Base-by-base conservation (phyloP, 2,329 filamentous ascomycete genomes). In the Penicillium griseofulvum region DNA sequence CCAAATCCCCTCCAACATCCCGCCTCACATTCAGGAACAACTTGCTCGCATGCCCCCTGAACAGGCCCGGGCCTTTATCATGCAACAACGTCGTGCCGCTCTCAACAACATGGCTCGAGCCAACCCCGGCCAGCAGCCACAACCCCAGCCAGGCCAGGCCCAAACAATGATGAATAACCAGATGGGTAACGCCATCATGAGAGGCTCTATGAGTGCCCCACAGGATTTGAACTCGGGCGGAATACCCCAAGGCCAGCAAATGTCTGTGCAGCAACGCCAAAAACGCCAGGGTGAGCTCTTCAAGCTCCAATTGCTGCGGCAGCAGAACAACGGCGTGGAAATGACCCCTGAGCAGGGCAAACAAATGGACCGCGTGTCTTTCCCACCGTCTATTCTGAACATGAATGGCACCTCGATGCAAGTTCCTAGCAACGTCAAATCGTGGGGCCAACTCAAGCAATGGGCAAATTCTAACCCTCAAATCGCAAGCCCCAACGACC, bases 391-490 rank as follows among this genome's bases (percentile, higher is more conserved):
- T 11, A 68, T 73, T n/a, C 59, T 74, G 12, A 68, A 65, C 17
- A 48, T 61, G 31, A 58, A 55, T 50, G 66, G 66, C 34, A 71
- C 67, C 31, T 60, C 63, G n/a, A 65, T 70, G 26, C 67, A 72
- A 17, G 64, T 83, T 10, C 82, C 83, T 6, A 77, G 76, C 28
- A 69, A 79, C 12, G 72, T 85, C 24, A 80, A 77, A 60, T 79
- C 77, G 2, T 86, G 83, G 83, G 78, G 77, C 9, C 79, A 83
- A 53, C 71, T 86, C 7, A 85, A 84, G 66, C 71, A 79, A 49
- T 82, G 81, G 74, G 78, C 78, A 16, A 63, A 66, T 28, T 71
- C 77, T 41, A 83, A 83, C 53, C 71, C 73, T 16, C 71, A 73
- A 45, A 69, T 73, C 5, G 60, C 79, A 45, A 75, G 73, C 17